These are phyloP conservation scores for Phoenix dactylifera DNA, from an alignment of 176 grass and related monocot species.

Conservation along the genomic window DNA sequence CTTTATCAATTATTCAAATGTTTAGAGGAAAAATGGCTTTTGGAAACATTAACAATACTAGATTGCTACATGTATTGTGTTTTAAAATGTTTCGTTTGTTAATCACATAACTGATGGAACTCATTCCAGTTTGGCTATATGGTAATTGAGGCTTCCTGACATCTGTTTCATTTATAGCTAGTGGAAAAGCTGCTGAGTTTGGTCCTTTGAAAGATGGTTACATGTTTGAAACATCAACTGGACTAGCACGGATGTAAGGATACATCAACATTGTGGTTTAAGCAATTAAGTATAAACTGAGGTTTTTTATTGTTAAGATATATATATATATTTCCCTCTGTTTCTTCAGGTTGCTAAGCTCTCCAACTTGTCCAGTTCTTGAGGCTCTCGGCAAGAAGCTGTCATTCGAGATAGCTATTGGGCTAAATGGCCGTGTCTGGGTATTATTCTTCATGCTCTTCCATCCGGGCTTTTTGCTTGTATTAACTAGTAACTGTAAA, in stretches of 20 bases:
- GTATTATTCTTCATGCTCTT: conserved; percentile 27
- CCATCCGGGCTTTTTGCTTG: background rate
- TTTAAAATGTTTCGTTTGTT: too few relatives aligned
- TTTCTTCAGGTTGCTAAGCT: conserved; percentile 64
- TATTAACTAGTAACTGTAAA: background rate
- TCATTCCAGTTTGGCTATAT: background rate
- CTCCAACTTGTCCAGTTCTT: conserved; percentile 79
- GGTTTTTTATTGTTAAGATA: too few relatives aligned
- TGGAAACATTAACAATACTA: too few relatives aligned
- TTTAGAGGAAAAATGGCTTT: too few relatives aligned
- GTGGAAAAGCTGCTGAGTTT: conserved; percentile 80
- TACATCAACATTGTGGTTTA: background rate
- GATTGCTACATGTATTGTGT: too few relatives aligned
- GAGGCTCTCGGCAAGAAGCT: conserved; percentile 67
- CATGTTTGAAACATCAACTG: conserved; percentile 91
- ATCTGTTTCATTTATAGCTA: conserved; percentile 32
- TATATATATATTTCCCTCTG: conserved; percentile 8
- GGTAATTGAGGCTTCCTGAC: background rate
- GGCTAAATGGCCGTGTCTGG: conserved; percentile 88
- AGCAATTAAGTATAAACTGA: too few relatives aligned
- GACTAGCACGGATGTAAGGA: conserved; percentile 80
- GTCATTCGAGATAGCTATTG: conserved; percentile 80
- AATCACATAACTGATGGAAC: too few relatives aligned
- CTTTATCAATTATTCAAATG: too few relatives aligned
- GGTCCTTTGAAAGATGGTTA: conserved; percentile 71